phyloP scores from a whole-genome alignment of 768 basidiomycete genomes.

The Trametes maxima region DNA sequence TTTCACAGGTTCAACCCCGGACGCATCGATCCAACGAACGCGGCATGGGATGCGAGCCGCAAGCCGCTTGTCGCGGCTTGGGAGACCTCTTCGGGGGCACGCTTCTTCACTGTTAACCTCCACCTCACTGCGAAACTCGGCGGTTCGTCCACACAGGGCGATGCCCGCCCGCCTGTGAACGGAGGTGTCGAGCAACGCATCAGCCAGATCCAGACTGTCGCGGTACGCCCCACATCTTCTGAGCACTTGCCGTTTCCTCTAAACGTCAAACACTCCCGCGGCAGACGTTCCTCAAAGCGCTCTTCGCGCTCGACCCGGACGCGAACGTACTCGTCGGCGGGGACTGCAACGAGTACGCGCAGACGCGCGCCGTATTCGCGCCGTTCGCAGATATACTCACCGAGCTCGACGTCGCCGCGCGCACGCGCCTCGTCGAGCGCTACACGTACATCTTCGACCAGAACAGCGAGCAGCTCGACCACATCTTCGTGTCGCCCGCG shows the following conservation, averaged over 20 bases:
- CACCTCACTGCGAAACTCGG: constrained; percentile 58
- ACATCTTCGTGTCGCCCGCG: constrained; percentile 49
- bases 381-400: constrained; percentile 44
- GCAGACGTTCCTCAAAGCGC: constrained; percentile 50
- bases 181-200: constrained; percentile 50
- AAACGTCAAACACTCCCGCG: background rate
- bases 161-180: constrained; percentile 60
- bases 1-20: constrained; percentile 57
- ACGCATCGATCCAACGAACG: constrained; percentile 59
- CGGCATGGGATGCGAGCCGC: constrained; percentile 53
- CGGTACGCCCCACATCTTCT: constrained; percentile 39
- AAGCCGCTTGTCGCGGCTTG: constrained; percentile 63
- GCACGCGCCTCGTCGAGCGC: constrained; percentile 48
- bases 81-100: constrained; percentile 45
- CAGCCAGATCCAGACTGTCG: constrained; percentile 49
- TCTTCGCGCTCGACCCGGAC: constrained; percentile 45
- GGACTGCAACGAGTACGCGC: constrained; percentile 62
- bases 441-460: constrained; percentile 65
- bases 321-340: constrained; percentile 57
- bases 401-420: constrained; percentile 54
- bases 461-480: constrained; percentile 60
- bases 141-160: constrained; percentile 52
- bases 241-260: background rate
- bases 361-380: constrained; percentile 53
- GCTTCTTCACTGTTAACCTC: constrained; percentile 60